phyloP scores from a whole-genome alignment of 1,139 yeast species.

The Candida frijolesensis region DNA sequence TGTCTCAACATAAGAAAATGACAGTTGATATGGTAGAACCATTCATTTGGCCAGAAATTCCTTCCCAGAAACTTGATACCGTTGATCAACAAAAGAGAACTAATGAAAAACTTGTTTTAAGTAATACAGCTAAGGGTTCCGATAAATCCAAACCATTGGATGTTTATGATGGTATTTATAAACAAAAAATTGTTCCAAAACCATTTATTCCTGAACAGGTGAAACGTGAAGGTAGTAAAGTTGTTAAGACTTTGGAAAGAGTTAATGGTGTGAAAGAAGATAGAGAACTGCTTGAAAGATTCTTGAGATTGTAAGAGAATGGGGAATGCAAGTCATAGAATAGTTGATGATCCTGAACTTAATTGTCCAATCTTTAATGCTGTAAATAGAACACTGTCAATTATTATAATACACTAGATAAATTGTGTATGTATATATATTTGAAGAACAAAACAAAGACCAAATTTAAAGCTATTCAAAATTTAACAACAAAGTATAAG shows the following conservation, averaged over 20 bases:
- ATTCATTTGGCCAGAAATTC: conserved; percentile 86
- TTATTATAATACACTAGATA: background rate
- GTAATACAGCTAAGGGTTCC: conserved; percentile 51
- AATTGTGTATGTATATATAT: conserved; percentile 1
- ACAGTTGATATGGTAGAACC: conserved; percentile 93
- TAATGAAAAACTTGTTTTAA: conserved; percentile 20
- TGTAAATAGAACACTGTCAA: conserved; percentile 10
- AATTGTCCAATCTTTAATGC: too few species aligned
- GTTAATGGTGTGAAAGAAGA: conserved; percentile 29
- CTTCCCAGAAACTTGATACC: conserved; percentile 26
- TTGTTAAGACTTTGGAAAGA: conserved; percentile 30
- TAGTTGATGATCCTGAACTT: background rate
- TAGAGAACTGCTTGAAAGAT: conserved; percentile 32
- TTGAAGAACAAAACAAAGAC: conserved; percentile 1
- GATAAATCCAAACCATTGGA: conserved; percentile 67
- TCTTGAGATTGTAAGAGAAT: conserved; percentile 19
- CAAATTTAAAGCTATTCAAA: conserved; percentile 1
- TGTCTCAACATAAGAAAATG: conserved; percentile 88
- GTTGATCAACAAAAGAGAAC: conserved; percentile 17
- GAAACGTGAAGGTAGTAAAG: conserved; percentile 44
- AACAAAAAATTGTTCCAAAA: conserved; percentile 69
- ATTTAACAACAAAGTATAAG: background rate
- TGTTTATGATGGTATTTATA: conserved; percentile 78
- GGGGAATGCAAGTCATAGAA: too few species aligned
- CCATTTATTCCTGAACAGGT: conserved; percentile 65